Percentiles rank a stretch among this genome's conserved stretches.
Conservation (phyloP, 2,329 filamentous ascomycete species). For the Diplodia seriata region DNA sequence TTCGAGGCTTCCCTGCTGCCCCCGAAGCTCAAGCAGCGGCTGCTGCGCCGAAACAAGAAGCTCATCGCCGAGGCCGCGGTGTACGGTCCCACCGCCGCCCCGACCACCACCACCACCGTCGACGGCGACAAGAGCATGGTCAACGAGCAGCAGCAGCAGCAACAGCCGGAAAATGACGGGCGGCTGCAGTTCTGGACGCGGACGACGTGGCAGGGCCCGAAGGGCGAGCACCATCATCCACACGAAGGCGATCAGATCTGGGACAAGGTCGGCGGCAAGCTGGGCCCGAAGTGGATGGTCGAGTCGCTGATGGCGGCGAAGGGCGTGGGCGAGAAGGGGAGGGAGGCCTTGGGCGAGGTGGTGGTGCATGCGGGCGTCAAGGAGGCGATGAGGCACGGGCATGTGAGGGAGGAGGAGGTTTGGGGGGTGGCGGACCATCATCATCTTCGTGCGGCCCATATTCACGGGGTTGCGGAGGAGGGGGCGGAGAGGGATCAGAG, state of each 20-base stretch:
- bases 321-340: not conserved
- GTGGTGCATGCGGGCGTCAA: not conserved
- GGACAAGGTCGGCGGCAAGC: not conserved
- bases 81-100: not conserved
- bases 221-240: no score
- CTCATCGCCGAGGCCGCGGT: not conserved
- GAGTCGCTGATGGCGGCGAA: not conserved
- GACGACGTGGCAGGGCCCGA: not conserved
- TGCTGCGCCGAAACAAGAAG: not conserved
- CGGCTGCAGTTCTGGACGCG: not conserved
- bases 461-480: no score
- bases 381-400: not conserved
- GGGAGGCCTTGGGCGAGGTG: not conserved
- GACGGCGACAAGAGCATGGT: no score
- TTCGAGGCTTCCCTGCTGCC: conserved; percentile 21
- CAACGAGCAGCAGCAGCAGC: no score
- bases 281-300: not conserved
- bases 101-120: no score
- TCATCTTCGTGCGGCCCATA: no score
- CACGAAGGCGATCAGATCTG: no score
- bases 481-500: not conserved
- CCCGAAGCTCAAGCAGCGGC: not conserved
- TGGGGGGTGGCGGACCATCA: no score
- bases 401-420: not conserved
- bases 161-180: not conserved